phyloP scores from a whole-genome alignment of 2,329 filamentous ascomycete genomes.

The Sarocladiaceae sp. region DNA sequence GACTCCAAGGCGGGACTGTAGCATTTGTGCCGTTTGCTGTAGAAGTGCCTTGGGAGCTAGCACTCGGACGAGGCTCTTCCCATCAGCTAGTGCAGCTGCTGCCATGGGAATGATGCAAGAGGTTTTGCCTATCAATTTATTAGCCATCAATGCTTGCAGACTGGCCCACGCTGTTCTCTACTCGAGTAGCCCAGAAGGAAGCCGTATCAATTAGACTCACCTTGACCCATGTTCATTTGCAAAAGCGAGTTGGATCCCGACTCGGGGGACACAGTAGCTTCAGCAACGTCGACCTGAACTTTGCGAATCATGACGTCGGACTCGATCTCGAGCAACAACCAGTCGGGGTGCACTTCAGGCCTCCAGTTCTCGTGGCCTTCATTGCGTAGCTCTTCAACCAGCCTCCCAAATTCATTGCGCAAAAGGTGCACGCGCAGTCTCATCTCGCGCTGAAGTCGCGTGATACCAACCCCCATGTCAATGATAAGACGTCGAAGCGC shows the following conservation, averaged over 20 bases:
- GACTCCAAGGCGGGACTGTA: slow-evolving; percentile 36
- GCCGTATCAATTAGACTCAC: slow-evolving; percentile 18
- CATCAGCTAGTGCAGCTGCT: slow-evolving; percentile 37
- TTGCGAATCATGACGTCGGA: slow-evolving; percentile 54
- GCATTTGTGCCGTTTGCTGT: slow-evolving; percentile 49
- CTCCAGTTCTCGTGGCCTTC: slow-evolving; percentile 52
- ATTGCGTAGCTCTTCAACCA: slow-evolving; percentile 34
- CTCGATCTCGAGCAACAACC: slow-evolving; percentile 62
- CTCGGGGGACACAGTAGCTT: slow-evolving; percentile 49
- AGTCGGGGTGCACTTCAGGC: slow-evolving; percentile 49
- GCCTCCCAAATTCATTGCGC: background rate
- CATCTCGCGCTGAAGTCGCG: background rate
- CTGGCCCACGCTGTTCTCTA: too few species aligned
- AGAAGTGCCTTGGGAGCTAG: slow-evolving; percentile 51
- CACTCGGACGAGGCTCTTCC: slow-evolving; percentile 40
- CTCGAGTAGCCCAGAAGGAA: too few species aligned
- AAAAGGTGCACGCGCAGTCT: background rate
- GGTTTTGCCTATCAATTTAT: slow-evolving; percentile 15
- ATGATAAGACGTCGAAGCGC: background rate
- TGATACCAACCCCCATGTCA: background rate
- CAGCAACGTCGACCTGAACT: slow-evolving; percentile 56
- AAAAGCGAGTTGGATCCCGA: slow-evolving; percentile 51
- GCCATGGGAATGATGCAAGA: slow-evolving; percentile 50
- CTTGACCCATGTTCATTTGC: slow-evolving; percentile 63
- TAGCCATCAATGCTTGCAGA: too few species aligned